Conservation (phyloP, 78 protist genomes). For the Dictyostelium brefeldianum region DNA sequence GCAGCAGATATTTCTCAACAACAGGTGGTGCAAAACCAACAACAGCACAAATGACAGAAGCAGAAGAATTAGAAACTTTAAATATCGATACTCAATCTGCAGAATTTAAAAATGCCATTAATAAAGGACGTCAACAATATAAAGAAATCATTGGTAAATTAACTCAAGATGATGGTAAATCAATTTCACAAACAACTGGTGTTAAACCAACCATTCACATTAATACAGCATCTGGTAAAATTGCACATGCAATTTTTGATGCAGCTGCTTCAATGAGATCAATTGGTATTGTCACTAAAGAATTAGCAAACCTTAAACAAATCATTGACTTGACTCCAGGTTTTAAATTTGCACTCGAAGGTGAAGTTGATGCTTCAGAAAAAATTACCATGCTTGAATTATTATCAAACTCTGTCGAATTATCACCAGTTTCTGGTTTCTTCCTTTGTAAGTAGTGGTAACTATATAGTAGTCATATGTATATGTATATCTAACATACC, state of each 20-base stretch:
- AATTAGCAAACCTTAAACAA: neutral
- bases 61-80: constrained; percentile 7
- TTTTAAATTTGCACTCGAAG: constrained; percentile 4
- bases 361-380: constrained; percentile 21
- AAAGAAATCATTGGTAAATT: neutral
- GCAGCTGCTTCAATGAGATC: constrained; percentile 50
- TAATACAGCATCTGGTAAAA: constrained; percentile 45
- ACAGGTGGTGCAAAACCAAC: neutral
- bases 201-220: constrained; percentile 66
- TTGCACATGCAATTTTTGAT: constrained; percentile 65
- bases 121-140: constrained; percentile 2
- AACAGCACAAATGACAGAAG: neutral
- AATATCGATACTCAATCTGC: neutral
- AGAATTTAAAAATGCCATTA: constrained; percentile 1
- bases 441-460: constrained; percentile 44
- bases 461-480: no score
- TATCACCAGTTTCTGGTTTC: constrained; percentile 63
- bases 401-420: neutral
- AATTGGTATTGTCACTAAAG: constrained; percentile 44
- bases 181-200: neutral
- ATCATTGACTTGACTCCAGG: constrained; percentile 28
- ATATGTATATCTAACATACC: neutral
- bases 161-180: neutral
- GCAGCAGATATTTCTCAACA: neutral
- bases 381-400: constrained; percentile 34